Evolutionary conservation across 2,329 filamentous ascomycete genomes (phyloP), one percentile per base, ranked within the genome.

Genomic region (Fusarium longipes): DNA sequence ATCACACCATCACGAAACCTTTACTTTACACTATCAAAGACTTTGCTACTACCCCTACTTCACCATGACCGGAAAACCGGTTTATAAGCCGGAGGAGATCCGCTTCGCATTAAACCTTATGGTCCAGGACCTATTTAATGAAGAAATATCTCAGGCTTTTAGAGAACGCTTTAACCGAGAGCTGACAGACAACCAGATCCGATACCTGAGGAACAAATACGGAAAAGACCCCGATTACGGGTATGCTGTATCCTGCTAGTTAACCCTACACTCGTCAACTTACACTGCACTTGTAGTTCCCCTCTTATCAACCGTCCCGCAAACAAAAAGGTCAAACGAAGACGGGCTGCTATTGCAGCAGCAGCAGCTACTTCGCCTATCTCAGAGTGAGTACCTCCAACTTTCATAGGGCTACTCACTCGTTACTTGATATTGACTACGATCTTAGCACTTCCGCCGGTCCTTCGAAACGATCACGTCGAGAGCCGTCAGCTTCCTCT

Each of bases 181-280:
- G 1, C 65, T 80, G 47, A 75, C 74, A 3, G 62, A 72, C 2
- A 79, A 76, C 43, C 78, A 81, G 62, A 71, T 82, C 11, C 75
- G 77, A 11, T 81, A 82, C 51, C 61, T 81, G 10, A 79, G 77
- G 61, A 77, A 77, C 63, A 80, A 81, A 59, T 82, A 82, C 40
- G 79, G 80, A 0, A 76, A 73, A 35, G 78, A 81, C 35, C 77
- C 79, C 1, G 72, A 75, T 8, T 81, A 76, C 54, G 76, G 76
- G 80, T 81, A 73, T 56, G 78, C 71, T 27, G 8, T 32, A 20
- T 2, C 17, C 33, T 22, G 22, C 10, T 42, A 18, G 35, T 22
- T 20, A 17, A 14, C n/a, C 12, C 29, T 27, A 22, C 6, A 20
- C 3, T 8, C 5, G 5, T 42, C 17, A 11, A 27, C 62, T 54